phyloP scores from a whole-genome alignment of 768 basidiomycete species.

The Austroboletus festivus region DNA sequence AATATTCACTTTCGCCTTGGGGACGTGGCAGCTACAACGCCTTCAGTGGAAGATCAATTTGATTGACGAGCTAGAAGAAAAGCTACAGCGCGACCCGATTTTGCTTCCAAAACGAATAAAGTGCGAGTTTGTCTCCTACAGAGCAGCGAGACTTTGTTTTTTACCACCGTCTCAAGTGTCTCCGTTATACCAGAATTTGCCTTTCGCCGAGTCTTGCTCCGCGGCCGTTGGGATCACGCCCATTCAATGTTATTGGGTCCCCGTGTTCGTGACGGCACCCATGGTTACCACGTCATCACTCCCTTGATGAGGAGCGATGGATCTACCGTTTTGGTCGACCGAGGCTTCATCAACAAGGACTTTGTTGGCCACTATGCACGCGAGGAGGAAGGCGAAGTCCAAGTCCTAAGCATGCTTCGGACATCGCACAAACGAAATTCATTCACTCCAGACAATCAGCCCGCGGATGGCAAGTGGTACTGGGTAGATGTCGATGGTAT shows the following conservation, averaged over 20 bases:
- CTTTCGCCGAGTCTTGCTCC: conserved; percentile 79
- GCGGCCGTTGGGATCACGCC: conserved; percentile 75
- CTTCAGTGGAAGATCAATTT: conserved; percentile 93
- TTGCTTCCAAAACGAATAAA: conserved; percentile 81
- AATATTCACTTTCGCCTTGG: conserved; percentile 84
- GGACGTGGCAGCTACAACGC: conserved; percentile 91
- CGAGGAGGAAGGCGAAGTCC: conserved; percentile 54
- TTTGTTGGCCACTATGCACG: conserved; percentile 39
- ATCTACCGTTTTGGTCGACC: conserved; percentile 85
- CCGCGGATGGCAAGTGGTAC: conserved; percentile 81
- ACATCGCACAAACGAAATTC: conserved; percentile 67
- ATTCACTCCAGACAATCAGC: conserved; percentile 89
- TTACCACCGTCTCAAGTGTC: conserved; percentile 40
- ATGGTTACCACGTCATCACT: conserved; percentile 85
- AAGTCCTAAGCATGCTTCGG: conserved; percentile 84
- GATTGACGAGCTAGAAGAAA: conserved; percentile 91
- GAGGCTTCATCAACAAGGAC: conserved; percentile 79
- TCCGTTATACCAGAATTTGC: conserved; percentile 83
- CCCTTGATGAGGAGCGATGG: conserved; percentile 79
- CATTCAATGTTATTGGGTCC: conserved; percentile 82
- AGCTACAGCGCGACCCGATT: conserved; percentile 77
- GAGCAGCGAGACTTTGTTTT: conserved; percentile 19
- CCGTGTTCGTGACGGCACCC: conserved; percentile 81
- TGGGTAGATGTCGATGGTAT: conserved; percentile 86
- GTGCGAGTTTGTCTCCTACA: conserved; percentile 44